A percentile compares a stretch with the other conserved stretches of the same genome.
phyloP scores from a whole-genome alignment of 805 yeast species.

The Teunomyces kruisii region DNA sequence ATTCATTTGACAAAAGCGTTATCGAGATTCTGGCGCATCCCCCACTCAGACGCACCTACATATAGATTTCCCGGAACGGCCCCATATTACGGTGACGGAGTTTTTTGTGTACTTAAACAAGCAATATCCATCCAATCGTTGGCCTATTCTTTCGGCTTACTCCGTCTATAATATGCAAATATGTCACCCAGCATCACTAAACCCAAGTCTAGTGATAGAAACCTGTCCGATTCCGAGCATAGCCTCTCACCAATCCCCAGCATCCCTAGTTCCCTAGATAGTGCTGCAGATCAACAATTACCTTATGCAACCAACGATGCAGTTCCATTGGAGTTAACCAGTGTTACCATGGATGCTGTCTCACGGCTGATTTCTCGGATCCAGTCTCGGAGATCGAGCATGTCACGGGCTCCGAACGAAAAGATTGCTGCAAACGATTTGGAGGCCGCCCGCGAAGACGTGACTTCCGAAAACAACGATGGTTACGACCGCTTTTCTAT shows the following conservation, averaged over 20 bases:
- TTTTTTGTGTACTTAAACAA: too few relatives aligned
- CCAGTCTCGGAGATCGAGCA: constrained; percentile 16
- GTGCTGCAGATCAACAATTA: not conserved
- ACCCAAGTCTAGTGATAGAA: not conserved
- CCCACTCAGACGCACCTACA: too few relatives aligned
- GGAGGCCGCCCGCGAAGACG: not conserved
- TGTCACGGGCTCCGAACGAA: not conserved
- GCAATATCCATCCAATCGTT: not conserved
- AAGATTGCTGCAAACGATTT: not conserved
- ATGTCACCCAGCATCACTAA: not conserved
- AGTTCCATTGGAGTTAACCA: constrained; percentile 18
- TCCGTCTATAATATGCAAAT: not conserved
- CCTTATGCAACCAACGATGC: not conserved
- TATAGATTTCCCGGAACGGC: too few relatives aligned
- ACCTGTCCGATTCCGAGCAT: not conserved
- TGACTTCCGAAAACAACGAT: constrained; percentile 5
- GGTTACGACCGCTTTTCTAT: constrained; percentile 13
- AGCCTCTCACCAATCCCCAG: not conserved
- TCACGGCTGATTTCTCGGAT: constrained; percentile 17
- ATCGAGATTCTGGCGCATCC: too few relatives aligned
- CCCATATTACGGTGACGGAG: too few relatives aligned
- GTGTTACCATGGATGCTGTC: constrained; percentile 20
- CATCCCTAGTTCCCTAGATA: not conserved
- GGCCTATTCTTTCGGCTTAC: not conserved
- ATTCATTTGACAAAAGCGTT: too few relatives aligned